Base-by-base conservation (phyloP, 345 rosid genomes). In the Salix arbutifolia region DNA sequence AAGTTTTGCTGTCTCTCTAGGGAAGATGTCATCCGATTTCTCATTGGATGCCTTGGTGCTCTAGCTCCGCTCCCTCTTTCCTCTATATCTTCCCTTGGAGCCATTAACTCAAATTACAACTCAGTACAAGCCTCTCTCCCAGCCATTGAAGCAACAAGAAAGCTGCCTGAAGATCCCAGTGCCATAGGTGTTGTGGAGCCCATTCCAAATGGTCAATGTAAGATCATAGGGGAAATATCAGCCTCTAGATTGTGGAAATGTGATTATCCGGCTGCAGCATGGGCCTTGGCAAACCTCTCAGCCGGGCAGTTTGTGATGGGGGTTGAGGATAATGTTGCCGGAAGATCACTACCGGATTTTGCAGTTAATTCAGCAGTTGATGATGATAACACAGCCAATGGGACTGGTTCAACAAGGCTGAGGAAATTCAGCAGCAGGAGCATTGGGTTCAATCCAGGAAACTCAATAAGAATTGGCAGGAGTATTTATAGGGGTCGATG, bases 291-390 rank as follows among this genome's bases (percentile, higher is more conserved):
- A 33, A 96, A 96, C 77, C 90, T 96, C 40, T 93, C 91, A 0
- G 91, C 97, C 4, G 97, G 97, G 58, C 98, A 96, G 80, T 96
- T 93, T 83, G 99, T 96, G 33, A 92, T 92, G 97, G 97, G 99
- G 58, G 94, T 90, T 17, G 99, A 96, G 77, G 99, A 96, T 80
- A 88, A 89, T 78, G 71, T 83, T 76, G 79, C 88, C n/a, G 78
- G 89, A 35, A 89, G 94, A 83, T 86, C 93, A 62, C 81, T 87
- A 38, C 88, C 82, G 3, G 94, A 91, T 69, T 84, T 87, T 73
- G 77, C 85, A 9, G 84, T 79, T 30, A 86, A 88, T 77, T 86
- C 94, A 52, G 46, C 79, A 6, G 83, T 73, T 0, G 86, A 82
- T 19, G 83, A 79, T 65, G 83, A 80, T n/a, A 84, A 80, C n/a